Base-by-base conservation (phyloP, 352 stramenopile genomes). In the Paralagenidium karlingii region DNA sequence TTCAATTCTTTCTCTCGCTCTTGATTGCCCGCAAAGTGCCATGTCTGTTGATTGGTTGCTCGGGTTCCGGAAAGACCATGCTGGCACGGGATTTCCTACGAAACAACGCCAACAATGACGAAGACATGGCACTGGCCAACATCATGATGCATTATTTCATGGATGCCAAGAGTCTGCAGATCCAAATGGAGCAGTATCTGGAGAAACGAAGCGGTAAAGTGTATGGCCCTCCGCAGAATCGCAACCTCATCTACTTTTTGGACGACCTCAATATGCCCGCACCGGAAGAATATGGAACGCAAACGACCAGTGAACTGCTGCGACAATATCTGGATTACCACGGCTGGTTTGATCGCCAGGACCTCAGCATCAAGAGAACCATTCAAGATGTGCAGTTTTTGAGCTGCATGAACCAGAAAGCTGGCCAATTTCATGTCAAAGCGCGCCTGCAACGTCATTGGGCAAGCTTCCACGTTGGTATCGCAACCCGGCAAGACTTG, bases 301-400 rank as follows among this genome's bases (percentile, higher is more conserved):
- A 97, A 40, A 94, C 86, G 0, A 64, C 86, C 0, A 65, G 95
- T 6, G 84, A 82, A 1, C 54, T 97, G 12, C 40, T 97, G 26
- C 65, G 87, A 2, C 86, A 95, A 50, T 90, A 80, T 48, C 91
- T 96, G 60, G 88, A 97, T 43, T 95, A 96, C 42, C 60, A 63
- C 10, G 67, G 73, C 15, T 96, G 84, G 84, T 96, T 89, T 41
- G 87, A 96, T 44, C 78, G 86, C 0, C 55, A 73, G 6, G 84
- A 96, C 29, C 50, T 94, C 0, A 63, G 68, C 1, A 56, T 83
- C 26, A 94, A 93, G 53, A 96, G 92, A 31, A 59, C 66, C 0
- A 88, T 96, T 21, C 60, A 92, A 12, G 87, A 96, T 25, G 66
- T 92, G 4, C 82, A 95, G 40, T 79, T 95, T 19, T 41, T 96